These are phyloP conservation scores for Ceratobasidium sp. DNA, from an alignment of 1,284 basidiomycete species.

Conservation along the genomic window DNA sequence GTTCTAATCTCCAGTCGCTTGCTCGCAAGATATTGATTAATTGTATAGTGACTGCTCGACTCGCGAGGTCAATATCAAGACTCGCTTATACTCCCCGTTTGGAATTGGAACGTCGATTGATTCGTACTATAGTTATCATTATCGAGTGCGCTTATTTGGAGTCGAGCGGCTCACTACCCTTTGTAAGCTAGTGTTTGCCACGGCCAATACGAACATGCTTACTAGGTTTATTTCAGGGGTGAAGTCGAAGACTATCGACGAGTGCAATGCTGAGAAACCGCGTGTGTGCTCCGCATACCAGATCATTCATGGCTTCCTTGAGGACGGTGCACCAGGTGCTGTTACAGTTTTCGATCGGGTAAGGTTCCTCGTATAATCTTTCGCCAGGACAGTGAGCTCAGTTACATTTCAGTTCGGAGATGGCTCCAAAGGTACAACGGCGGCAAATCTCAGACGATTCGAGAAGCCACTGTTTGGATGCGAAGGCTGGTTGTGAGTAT, in stretches of 20 bases:
- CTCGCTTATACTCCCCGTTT: slow-evolving; percentile 32
- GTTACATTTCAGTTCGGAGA: not conserved
- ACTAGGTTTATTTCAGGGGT: slow-evolving; percentile 2
- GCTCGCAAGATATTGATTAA: not conserved
- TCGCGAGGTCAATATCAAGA: not conserved
- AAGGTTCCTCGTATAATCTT: not conserved
- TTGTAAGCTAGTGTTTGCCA: not conserved
- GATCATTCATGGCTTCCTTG: not conserved
- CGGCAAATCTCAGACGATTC: slow-evolving; percentile 3
- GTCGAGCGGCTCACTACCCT: not conserved
- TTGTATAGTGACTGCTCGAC: not conserved
- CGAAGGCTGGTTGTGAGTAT: slow-evolving; percentile 37
- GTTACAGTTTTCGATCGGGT: slow-evolving; percentile 25
- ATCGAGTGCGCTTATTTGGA: not conserved
- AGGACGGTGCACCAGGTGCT: not conserved
- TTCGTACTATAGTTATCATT: slow-evolving; percentile 19
- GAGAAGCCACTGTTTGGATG: slow-evolving; percentile 27
- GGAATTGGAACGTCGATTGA: slow-evolving; percentile 36
- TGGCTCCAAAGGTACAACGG: slow-evolving; percentile 4
- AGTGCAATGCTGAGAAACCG: slow-evolving; percentile 18
- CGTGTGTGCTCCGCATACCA: not conserved
- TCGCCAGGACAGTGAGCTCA: too few relatives aligned
- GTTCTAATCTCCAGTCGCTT: not conserved
- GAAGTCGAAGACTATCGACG: not conserved
- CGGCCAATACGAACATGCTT: not conserved